phyloP scores from a whole-genome alignment of 2,329 filamentous ascomycete genomes.

The Ambrosiella cleistominuta region DNA sequence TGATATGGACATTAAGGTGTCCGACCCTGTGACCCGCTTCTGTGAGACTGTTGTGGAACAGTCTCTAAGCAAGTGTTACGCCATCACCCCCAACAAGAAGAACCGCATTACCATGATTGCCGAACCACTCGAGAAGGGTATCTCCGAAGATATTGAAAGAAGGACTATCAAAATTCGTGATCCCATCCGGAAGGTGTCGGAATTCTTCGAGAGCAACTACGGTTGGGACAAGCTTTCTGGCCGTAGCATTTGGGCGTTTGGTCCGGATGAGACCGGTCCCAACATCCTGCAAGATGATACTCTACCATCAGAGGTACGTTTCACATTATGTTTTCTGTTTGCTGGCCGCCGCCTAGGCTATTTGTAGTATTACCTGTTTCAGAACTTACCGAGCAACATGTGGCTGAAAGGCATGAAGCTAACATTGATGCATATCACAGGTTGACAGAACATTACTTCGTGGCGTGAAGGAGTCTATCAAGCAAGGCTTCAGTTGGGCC shows the following conservation, averaged over 20 bases:
- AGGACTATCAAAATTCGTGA: slow-evolving; percentile 84
- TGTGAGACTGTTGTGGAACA: slow-evolving; percentile 97
- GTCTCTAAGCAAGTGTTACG: slow-evolving; percentile 94
- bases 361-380: slow-evolving; percentile 2
- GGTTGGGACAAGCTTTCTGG: slow-evolving; percentile 92
- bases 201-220: slow-evolving; percentile 94
- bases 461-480: slow-evolving; percentile 77
- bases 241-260: slow-evolving; percentile 95
- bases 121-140: slow-evolving; percentile 85
- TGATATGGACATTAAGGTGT: slow-evolving; percentile 98
- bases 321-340: slow-evolving; percentile 4
- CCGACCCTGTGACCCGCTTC: slow-evolving; percentile 91
- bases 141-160: slow-evolving; percentile 84
- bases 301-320: slow-evolving; percentile 60
- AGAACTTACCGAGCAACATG: background rate
- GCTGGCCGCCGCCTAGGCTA: background rate
- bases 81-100: slow-evolving; percentile 95
- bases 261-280: slow-evolving; percentile 81
- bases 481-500: slow-evolving; percentile 94
- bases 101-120: slow-evolving; percentile 99
- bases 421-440: slow-evolving; percentile 21
- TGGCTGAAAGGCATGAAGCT: background rate
- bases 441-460: slow-evolving; percentile 84
- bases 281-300: slow-evolving; percentile 97
- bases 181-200: slow-evolving; percentile 79